Percentiles rank a stretch among this genome's conserved stretches.
Evolutionary conservation across 768 basidiomycete genomes (phyloP).

Genomic region (Neoboletus subvelutipes): DNA sequence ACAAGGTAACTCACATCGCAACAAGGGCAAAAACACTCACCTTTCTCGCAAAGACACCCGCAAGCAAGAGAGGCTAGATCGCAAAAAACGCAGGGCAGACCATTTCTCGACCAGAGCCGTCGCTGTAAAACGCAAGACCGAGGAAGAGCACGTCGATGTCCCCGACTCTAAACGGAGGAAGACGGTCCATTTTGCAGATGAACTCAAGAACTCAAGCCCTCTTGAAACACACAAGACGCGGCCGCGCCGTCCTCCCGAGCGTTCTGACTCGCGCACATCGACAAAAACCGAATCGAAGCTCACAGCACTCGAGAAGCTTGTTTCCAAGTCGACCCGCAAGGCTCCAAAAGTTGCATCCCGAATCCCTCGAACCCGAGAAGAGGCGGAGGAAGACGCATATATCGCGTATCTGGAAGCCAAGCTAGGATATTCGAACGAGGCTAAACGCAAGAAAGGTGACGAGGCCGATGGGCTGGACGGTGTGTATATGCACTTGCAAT

Average conservation of each 20-base stretch:
- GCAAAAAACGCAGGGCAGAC: constrained; percentile 63
- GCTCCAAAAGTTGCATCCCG: neutral
- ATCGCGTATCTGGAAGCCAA: constrained; percentile 82
- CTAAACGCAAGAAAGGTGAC: constrained; percentile 42
- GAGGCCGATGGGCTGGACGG: constrained; percentile 87
- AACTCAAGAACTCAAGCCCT: neutral
- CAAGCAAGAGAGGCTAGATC: constrained; percentile 57
- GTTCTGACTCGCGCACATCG: neutral
- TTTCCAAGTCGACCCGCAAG: constrained; percentile 15
- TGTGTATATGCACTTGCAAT: constrained; percentile 32
- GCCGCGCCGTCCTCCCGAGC: neutral
- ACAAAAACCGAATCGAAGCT: constrained; percentile 14
- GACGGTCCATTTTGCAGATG: constrained; percentile 31
- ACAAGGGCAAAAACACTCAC: constrained; percentile 12
- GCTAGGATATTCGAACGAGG: constrained; percentile 53
- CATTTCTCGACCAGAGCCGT: constrained; percentile 44
- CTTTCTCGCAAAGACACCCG: constrained; percentile 59
- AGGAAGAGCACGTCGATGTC: constrained; percentile 44
- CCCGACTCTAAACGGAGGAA: constrained; percentile 45
- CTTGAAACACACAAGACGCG: neutral
- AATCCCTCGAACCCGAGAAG: constrained; percentile 36
- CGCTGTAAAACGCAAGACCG: constrained; percentile 39
- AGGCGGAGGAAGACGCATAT: constrained; percentile 78
- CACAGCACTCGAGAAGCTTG: constrained; percentile 38
- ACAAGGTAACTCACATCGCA: constrained; percentile 6